Evolutionary conservation across 352 stramenopile genomes (phyloP), one percentile per base, ranked within the genome.

Genomic region (Pythium biforme): DNA sequence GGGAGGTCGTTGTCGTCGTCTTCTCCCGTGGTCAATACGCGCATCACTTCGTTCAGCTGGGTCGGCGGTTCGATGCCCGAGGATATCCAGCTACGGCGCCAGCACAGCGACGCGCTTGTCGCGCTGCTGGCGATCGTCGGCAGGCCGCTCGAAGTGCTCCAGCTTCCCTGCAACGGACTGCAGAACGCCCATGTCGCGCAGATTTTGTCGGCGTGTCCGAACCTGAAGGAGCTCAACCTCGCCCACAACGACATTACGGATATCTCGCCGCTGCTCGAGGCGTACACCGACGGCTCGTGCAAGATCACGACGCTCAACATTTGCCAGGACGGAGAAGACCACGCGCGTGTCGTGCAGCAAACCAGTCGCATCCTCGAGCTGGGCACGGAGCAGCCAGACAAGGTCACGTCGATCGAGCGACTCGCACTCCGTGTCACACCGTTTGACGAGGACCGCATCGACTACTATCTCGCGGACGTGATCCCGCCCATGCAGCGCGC

Each of bases 301-400:
- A 52, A 57, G 26, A 61, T 67, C 47, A 57, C 33, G 31, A 51
- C 45, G 10, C 48, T 68, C 19, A 68, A 53, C 25, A n/a, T 68
- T 22, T n/a, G 31, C 4, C 43, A 58, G 37, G 41, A 62, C 23
- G 26, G 51, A 1, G 46, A 57, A 15, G 34, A 34, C 33, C 34
- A 58, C 26, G 43, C 59, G 19, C 34, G 25, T 0, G 46, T 68
- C 15, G 46, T 55, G 19, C 31, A 46, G 20, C 54, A 61, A 27
- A 31, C 33, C 4, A 46, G 26, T 12, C 22, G 9, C 12, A 68
- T 68, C 25, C 34, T 62, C 41, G 41, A 55, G 20, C 14, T 67
- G 8, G 25, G 27, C 9, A 43, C 22, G 5, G 33, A 46, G 20
- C n/a, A 54, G 17, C 22, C 19, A n/a, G 15, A n/a, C 9, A 57